Percentiles rank a stretch among this genome's conserved stretches.
Evolutionary conservation across 352 stramenopile genomes (phyloP).

Genomic region (Phytophthora pseudosyringae): DNA sequence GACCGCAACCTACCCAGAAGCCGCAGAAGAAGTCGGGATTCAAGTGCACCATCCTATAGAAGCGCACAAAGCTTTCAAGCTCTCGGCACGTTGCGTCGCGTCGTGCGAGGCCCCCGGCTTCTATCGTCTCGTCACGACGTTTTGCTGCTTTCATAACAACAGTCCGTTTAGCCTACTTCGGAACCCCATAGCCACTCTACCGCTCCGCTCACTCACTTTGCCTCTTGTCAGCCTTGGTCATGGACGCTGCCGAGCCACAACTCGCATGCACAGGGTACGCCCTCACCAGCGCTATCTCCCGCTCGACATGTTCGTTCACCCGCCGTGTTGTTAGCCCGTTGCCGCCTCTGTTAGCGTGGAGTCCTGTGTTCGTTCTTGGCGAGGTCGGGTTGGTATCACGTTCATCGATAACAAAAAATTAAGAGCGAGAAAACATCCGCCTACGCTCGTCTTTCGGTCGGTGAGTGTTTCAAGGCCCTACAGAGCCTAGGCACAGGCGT

Average conservation of each 20-base stretch:
- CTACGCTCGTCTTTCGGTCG: no score
- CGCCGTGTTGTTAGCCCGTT: conserved; percentile 23
- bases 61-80: conserved; percentile 26
- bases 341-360: conserved; percentile 8
- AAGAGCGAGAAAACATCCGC: conserved; percentile 14
- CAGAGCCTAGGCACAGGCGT: no score
- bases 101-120: conserved; percentile 19
- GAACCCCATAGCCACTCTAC: conserved; percentile 27
- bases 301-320: conserved; percentile 27
- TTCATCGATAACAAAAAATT: conserved; percentile 19
- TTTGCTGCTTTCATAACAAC: conserved; percentile 45
- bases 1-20: conserved; percentile 56
- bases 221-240: background rate
- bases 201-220: conserved; percentile 18
- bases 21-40: conserved; percentile 71
- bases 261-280: background rate
- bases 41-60: conserved; percentile 63
- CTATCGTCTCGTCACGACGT: conserved; percentile 26
- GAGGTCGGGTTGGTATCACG: conserved; percentile 8
- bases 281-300: background rate
- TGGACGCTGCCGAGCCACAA: conserved; percentile 10
- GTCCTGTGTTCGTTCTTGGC: conserved; percentile 13
- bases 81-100: conserved; percentile 28
- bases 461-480: no score
- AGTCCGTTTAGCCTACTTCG: conserved; percentile 46